Conservation (phyloP, 2,329 filamentous ascomycete genomes). For the Kalmusia sp. region DNA sequence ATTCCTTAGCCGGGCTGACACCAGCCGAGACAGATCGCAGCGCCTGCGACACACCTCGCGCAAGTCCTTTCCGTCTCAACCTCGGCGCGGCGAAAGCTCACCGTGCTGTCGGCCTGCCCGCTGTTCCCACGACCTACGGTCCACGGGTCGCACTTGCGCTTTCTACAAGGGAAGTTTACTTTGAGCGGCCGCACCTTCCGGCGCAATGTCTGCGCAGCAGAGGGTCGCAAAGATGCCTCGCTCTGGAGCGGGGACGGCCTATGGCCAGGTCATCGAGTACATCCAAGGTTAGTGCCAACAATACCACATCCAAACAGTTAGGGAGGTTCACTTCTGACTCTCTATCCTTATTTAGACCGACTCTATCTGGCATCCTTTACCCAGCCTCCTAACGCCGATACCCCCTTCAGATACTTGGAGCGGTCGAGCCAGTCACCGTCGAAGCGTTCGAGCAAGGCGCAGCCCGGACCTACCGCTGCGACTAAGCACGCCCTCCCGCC, state of each 20-base stretch:
- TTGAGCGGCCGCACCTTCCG: conserved; percentile 23
- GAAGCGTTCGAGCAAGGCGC: conserved; percentile 75
- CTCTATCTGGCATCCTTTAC: conserved; percentile 94
- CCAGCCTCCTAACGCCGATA: conserved; percentile 78
- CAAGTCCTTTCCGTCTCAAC: conserved; percentile 18
- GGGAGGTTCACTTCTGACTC: conserved; percentile 17
- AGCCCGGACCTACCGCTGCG: conserved; percentile 62
- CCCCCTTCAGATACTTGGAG: conserved; percentile 83
- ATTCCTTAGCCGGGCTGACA: conserved; percentile 35
- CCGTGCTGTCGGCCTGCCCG: conserved; percentile 25
- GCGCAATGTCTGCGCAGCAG: conserved; percentile 34
- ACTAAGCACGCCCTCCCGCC: conserved; percentile 68
- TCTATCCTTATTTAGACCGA: conserved; percentile 67
- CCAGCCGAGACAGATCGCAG: conserved; percentile 25
- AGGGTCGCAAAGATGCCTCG: conserved; percentile 39
- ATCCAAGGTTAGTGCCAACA: conserved; percentile 76
- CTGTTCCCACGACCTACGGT: conserved; percentile 14
- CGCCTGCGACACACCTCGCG: conserved; percentile 30
- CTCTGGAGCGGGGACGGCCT: conserved; percentile 55
- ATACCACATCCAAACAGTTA: conserved; percentile 32
- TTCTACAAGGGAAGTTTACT: conserved; percentile 17
- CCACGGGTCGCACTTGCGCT: conserved; percentile 21
- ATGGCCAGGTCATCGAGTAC: conserved; percentile 94
- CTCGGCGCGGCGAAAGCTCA: conserved; percentile 21
- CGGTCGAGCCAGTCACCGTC: conserved; percentile 71